Base-by-base conservation (phyloP, 1,284 basidiomycete species). In the Pulchroboletus neoregius region DNA sequence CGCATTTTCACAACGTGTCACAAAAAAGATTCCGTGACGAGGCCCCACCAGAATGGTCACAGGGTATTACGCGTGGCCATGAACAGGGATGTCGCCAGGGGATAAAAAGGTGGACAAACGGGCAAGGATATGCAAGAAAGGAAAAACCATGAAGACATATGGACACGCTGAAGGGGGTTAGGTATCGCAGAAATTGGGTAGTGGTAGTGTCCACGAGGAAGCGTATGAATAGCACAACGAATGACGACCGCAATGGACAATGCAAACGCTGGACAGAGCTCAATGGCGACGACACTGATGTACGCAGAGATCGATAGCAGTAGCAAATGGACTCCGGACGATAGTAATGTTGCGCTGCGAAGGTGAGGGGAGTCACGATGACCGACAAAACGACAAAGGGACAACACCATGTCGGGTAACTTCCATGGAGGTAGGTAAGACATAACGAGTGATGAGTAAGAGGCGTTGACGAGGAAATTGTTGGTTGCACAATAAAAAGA, bases 401-500 rank as follows among this genome's bases (percentile, higher is more conserved):
- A 46, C 35, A 36, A 47, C 52, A 44, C 35, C 49, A 24, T 37
- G 37, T 32, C 24, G 12, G 32, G 16, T 32, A 42, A 26, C 42
- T 48, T 46, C 45, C 50, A 41, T 42, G 49, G 38, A 18, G 11
- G 30, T n/a, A 12, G 42, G 37, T 53, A 43, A 41, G 23, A 62
- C 52, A 57, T 43, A 59, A 53, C 49, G 33, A 66, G 46, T 39
- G 48, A 32, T 34, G 46, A 46, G 50, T 47, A 55, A 38, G 38
- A 45, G 33, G 40, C 51, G 45, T 44, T 33, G 52, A 55, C 51
- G 51, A 53, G 63, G 53, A 46, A 49, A 37, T 43, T 59, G 12
- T 53, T 56, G 44, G 48, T 67, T 67, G 63, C 59, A 60, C 40
- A 65, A 62, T 64, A 67, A 65, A 67, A 34, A 64, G 35, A 50